Evolutionary conservation across 2,329 filamentous ascomycete species (phyloP).

Genomic region (Trichothecium sympodiale): DNA sequence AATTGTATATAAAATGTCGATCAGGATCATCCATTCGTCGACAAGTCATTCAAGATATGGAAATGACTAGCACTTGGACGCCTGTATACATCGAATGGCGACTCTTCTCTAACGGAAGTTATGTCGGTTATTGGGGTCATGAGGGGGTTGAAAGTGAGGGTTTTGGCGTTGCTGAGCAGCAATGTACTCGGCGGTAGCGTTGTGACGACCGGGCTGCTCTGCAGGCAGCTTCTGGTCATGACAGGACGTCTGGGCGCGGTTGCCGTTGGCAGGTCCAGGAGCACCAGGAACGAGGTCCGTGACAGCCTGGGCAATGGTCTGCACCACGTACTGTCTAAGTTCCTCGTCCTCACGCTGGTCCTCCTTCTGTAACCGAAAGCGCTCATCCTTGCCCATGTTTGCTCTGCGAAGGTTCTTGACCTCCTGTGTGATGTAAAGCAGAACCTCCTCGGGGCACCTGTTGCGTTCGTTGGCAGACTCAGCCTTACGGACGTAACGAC

Average conservation of each 20-base stretch:
- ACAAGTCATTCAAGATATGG: too few species aligned
- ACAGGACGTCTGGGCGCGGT: constrained; percentile 15
- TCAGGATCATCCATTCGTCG: not conserved
- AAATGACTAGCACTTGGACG: not conserved
- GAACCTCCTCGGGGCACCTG: constrained; percentile 75
- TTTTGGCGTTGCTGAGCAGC: constrained; percentile 32
- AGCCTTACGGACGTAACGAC: constrained; percentile 59
- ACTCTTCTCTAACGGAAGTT: constrained; percentile 17
- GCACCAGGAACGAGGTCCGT: constrained; percentile 51
- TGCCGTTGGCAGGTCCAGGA: constrained; percentile 15
- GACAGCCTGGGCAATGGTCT: constrained; percentile 62
- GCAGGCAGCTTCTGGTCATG: constrained; percentile 51
- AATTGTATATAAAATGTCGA: not conserved
- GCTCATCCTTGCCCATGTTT: constrained; percentile 78
- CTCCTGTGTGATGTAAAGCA: constrained; percentile 85
- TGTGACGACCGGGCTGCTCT: constrained; percentile 45
- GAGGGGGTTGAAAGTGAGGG: constrained; percentile 29
- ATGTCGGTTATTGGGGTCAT: constrained; percentile 32
- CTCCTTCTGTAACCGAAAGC: constrained; percentile 71
- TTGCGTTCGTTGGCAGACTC: constrained; percentile 65
- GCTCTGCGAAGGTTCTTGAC: constrained; percentile 74
- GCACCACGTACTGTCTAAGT: constrained; percentile 62
- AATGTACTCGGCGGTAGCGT: constrained; percentile 39
- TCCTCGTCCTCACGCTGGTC: constrained; percentile 67
- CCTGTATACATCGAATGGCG: constrained; percentile 1